These are phyloP conservation scores for Pythium volutum DNA, from an alignment of 352 stramenopile genomes.

Conservation along the genomic window DNA sequence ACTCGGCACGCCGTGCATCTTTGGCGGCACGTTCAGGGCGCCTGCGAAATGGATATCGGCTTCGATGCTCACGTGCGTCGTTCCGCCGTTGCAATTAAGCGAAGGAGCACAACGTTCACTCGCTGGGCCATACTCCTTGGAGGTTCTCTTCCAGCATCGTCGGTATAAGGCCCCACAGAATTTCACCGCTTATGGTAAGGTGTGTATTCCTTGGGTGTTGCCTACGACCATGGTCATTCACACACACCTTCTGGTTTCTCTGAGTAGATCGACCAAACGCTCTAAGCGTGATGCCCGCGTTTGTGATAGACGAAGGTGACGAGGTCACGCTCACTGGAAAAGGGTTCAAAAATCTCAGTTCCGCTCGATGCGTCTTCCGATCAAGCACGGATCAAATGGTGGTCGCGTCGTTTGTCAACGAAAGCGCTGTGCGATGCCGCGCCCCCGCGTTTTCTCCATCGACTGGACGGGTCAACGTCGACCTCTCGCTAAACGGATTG, in stretches of 20 bases:
- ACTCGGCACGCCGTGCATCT: not conserved
- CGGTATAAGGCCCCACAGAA: conserved; percentile 5
- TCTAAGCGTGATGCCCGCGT: not conserved
- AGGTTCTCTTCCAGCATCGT: not conserved
- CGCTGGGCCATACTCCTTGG: not conserved
- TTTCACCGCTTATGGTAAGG: conserved; percentile 19
- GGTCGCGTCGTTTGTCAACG: conserved; percentile 28
- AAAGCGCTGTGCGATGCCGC: conserved; percentile 29
- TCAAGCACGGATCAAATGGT: conserved; percentile 23
- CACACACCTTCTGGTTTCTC: not conserved
- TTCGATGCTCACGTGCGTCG: conserved; percentile 12
- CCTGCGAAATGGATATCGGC: conserved; percentile 6
- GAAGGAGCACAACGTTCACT: not conserved
- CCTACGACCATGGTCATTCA: not conserved
- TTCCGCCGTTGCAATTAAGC: not conserved
- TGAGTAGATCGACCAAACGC: conserved; percentile 11
- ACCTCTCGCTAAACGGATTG: conserved; percentile 19
- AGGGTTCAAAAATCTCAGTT: conserved; percentile 33
- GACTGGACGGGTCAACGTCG: conserved; percentile 12
- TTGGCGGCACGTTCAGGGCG: conserved; percentile 1
- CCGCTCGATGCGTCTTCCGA: conserved; percentile 39
- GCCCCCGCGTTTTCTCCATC: conserved; percentile 24
- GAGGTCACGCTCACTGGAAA: conserved; percentile 29
- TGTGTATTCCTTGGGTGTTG: not conserved
- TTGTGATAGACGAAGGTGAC: conserved; percentile 14